Evolutionary conservation across 139 green algal genomes (phyloP).

Genomic region (Spirogloea muscicola): DNA sequence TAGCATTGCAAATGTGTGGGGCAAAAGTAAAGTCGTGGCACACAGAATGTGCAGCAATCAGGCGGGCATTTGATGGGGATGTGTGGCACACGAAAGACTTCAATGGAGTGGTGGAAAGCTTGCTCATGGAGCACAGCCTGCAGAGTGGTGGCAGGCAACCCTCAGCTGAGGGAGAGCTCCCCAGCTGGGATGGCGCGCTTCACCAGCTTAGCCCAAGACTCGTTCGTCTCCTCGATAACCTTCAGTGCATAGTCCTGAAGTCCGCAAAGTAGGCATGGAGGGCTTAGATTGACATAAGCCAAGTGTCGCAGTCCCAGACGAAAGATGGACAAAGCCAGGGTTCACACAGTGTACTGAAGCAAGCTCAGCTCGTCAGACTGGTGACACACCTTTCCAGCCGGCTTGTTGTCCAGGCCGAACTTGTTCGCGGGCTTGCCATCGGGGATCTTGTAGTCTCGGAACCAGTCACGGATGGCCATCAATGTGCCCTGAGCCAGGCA

Average conservation of each 20-base stretch:
- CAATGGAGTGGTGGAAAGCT: too few relatives aligned
- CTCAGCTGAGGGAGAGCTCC: constrained; percentile 31
- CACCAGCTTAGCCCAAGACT: constrained; percentile 38
- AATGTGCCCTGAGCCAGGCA: constrained; percentile 86
- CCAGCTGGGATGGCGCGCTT: background rate
- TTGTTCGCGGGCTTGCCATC: constrained; percentile 94
- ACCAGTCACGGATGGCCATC: constrained; percentile 89
- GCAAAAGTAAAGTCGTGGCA: too few relatives aligned
- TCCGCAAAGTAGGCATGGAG: background rate
- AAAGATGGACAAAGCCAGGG: too few relatives aligned
- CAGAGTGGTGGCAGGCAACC: too few relatives aligned
- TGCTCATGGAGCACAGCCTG: too few relatives aligned
- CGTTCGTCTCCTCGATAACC: constrained; percentile 45
- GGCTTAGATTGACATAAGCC: background rate
- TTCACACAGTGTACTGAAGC: too few relatives aligned
- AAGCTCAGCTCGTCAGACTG: too few relatives aligned
- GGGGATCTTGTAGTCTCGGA: constrained; percentile 98
- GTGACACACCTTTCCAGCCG: constrained; percentile 18
- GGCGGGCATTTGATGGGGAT: too few relatives aligned
- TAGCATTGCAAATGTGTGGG: too few relatives aligned
- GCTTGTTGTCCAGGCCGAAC: constrained; percentile 88
- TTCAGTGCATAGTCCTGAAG: constrained; percentile 36
- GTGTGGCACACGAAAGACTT: too few relatives aligned
- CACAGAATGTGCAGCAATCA: too few relatives aligned
- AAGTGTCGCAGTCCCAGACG: too few relatives aligned